phyloP scores from a whole-genome alignment of 2,329 filamentous ascomycete genomes.

The Cordyceps farinosa region DNA sequence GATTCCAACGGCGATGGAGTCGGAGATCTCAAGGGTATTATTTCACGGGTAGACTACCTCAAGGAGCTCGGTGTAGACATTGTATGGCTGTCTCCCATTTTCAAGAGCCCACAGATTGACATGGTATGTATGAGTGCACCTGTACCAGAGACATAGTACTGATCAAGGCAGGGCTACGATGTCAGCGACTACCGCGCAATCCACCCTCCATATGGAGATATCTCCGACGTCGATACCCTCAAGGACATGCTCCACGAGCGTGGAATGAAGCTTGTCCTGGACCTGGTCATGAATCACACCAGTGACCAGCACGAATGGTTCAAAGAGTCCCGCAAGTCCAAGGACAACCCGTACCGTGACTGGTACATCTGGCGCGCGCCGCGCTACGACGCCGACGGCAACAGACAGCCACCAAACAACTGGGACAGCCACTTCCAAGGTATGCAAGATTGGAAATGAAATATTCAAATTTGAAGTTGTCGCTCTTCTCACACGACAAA shows the following conservation, averaged over 20 bases:
- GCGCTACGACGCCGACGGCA: conserved; percentile 53
- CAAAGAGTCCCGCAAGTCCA: conserved; percentile 50
- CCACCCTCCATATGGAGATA: conserved; percentile 62
- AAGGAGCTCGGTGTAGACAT: conserved; percentile 54
- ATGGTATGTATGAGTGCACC: conserved; percentile 42
- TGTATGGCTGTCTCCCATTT: conserved; percentile 51
- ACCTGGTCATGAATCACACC: conserved; percentile 73
- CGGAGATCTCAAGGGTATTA: conserved; percentile 57
- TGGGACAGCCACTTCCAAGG: conserved; percentile 43
- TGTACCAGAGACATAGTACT: neutral
- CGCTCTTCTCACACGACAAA: neutral
- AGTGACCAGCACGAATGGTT: conserved; percentile 56
- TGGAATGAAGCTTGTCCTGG: conserved; percentile 67
- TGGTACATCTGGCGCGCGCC: conserved; percentile 66
- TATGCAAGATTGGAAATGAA: neutral
- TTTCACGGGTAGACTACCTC: conserved; percentile 53
- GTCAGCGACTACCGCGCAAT: conserved; percentile 66
- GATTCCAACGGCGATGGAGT: conserved; percentile 54
- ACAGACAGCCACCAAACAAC: conserved; percentile 59
- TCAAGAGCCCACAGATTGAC: conserved; percentile 56
- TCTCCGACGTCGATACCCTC: conserved; percentile 63
- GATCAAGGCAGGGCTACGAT: conserved; percentile 55
- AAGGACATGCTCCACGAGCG: conserved; percentile 58
- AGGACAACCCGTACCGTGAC: conserved; percentile 51
- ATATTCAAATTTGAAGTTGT: neutral